Conservation (phyloP, 345 rosid species). For the Citrus australasica region DNA sequence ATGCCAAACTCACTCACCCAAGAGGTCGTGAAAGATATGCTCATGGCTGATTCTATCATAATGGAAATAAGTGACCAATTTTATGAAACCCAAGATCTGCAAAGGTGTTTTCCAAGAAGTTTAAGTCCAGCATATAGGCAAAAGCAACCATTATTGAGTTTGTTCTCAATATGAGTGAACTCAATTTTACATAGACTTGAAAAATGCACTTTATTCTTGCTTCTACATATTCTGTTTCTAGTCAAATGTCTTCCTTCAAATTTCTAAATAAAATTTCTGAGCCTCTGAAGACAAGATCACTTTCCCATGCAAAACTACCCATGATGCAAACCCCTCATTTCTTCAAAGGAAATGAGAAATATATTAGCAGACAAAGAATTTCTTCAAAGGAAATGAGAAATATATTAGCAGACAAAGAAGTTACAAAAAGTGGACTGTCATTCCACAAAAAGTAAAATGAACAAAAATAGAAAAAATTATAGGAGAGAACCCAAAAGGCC, state of each 20-base stretch:
- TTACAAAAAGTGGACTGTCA: neutral
- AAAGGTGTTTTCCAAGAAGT: neutral
- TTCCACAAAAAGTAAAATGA: neutral
- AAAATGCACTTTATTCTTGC: neutral
- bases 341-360: too few relatives aligned
- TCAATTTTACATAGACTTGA: neutral
- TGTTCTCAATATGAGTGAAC: neutral
- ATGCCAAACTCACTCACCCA: neutral
- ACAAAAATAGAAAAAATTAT: too few relatives aligned
- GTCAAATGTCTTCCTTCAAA: neutral
- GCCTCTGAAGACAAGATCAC: neutral
- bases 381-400: neutral
- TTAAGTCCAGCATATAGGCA: neutral
- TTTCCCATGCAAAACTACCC: neutral
- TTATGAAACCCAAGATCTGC: neutral
- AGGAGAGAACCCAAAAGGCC: neutral
- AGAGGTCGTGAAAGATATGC: neutral
- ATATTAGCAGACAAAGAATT: too few relatives aligned
- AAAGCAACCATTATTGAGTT: neutral
- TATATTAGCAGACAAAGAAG: neutral
- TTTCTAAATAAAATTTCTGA: slow-evolving; percentile 2
- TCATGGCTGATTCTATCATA: neutral
- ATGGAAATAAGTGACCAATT: neutral
- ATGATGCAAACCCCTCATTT: neutral
- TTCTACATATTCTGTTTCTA: neutral